Base-by-base conservation (phyloP, 371 early-diverging fungal species). In the Zychaea mexicana region DNA sequence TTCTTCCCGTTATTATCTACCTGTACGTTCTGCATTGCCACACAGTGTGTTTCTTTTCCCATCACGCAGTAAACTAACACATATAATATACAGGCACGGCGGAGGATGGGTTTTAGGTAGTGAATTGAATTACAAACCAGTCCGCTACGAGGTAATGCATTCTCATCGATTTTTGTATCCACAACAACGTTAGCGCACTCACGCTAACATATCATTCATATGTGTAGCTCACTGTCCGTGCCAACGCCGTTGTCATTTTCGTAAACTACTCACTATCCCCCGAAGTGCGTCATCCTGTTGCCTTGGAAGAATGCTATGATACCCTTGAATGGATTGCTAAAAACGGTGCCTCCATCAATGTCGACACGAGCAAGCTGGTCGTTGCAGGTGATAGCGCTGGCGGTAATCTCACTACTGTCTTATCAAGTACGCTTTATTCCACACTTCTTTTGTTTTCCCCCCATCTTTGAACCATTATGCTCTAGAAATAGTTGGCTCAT, bases 331-430 rank as follows among this genome's bases (percentile, higher is more conserved):
- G 74, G 74, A 46, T 68, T 13, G 28, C 30, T 2, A 28, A 67
- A 15, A 70, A 70, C 39, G 63, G 62, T 8, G 46, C 52, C 0
- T 45, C 63, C n/a, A 46, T 74, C 3, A 32, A 57, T 9, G 64
- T 67, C 2, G 69, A 77, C 38, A 57, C 68, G 1, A 49, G 31
- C 8, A 66, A 57, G 31, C 24, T 77, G 6, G 74, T 60, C 12
- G 67, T 77, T 12, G 52, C 60, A 9, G 77, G 77, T 26, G 74
- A 77, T 57, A 68, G 69, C 36, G 74, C 77, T 3, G 77, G 77
- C 15, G 77, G 77, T 9, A 74, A 74, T 58, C 59, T 77, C 3
- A 52, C 72, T 22, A 60, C 72, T 8, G 74, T 59, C 2, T 49
- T 74, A 15, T 33, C 52, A 36, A 36, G 65, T 65, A 59, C 8